Conservation (phyloP, 2,329 filamentous ascomycete genomes). For the Neofusicoccum sp. region DNA sequence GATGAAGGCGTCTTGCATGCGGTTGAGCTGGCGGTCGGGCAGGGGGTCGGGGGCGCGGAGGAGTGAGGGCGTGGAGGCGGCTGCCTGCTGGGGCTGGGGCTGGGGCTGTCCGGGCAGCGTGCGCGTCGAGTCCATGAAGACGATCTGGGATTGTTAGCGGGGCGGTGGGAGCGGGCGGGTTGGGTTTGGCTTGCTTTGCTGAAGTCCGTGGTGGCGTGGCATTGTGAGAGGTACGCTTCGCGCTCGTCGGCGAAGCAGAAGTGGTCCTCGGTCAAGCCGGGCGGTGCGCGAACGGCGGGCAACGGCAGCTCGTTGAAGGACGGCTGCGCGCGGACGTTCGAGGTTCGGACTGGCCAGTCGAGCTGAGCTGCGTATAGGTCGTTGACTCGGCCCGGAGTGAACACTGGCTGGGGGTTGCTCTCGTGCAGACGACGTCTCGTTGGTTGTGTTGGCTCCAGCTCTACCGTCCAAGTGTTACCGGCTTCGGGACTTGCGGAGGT, state of each 20-base stretch:
- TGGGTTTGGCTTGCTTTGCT: neutral
- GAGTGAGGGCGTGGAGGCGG: neutral
- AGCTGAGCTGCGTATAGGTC: too few species aligned
- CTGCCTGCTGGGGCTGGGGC: neutral
- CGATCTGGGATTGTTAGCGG: neutral
- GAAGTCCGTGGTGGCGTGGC: neutral
- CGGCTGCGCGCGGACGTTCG: neutral
- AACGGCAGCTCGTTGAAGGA: neutral
- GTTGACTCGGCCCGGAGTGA: too few species aligned
- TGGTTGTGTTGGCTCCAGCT: too few species aligned
- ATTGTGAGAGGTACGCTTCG: neutral
- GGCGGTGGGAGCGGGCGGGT: neutral
- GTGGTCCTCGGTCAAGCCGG: neutral
- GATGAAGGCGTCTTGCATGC: neutral
- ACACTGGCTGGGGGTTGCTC: too few species aligned
- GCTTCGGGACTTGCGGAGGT: too few species aligned
- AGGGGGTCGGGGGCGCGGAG: too few species aligned
- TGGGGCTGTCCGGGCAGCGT: neutral
- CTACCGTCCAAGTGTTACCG: too few species aligned
- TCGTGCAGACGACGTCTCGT: too few species aligned
- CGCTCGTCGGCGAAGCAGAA: constrained; percentile 5
- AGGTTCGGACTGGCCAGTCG: neutral
- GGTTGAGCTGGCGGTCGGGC: neutral
- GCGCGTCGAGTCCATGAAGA: neutral
- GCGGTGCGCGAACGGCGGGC: neutral